phyloP scores from a whole-genome alignment of 176 grass and related monocot genomes.

The Oryza brachyantha region DNA sequence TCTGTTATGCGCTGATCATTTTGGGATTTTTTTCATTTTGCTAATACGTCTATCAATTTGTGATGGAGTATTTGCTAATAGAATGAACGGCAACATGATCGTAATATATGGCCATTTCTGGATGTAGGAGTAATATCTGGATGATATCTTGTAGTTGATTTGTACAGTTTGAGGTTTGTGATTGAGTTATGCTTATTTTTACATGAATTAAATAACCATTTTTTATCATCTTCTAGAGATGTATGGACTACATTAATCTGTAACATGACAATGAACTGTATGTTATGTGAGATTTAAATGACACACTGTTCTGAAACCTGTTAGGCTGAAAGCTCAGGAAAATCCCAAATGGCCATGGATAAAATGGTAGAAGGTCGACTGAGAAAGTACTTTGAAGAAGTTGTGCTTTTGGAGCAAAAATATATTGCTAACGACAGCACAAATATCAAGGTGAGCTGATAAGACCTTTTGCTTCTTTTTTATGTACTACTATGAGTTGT shows the following conservation, averaged over 20 bases:
- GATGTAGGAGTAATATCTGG: too few species aligned
- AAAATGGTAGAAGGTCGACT: constrained; percentile 97
- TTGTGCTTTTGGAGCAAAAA: constrained; percentile 94
- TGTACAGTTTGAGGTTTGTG: too few species aligned
- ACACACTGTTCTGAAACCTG: constrained; percentile 9
- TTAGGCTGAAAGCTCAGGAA: constrained; percentile 90
- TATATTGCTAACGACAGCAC: constrained; percentile 67
- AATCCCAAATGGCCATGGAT: constrained; percentile 90
- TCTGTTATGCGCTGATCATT: too few species aligned
- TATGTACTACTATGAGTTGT: constrained; percentile 17
- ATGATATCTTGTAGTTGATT: too few species aligned
- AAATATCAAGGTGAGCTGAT: constrained; percentile 61
- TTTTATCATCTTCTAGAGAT: background rate
- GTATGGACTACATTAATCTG: background rate
- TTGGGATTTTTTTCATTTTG: too few species aligned
- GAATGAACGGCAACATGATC: background rate
- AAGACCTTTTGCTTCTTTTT: constrained; percentile 5
- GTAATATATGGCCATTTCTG: background rate
- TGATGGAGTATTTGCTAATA: too few species aligned
- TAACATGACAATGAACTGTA: background rate
- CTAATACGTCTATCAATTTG: too few species aligned
- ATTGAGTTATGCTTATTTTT: too few species aligned
- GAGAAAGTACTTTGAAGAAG: constrained; percentile 89
- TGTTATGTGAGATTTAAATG: constrained; percentile 5
- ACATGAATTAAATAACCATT: too few species aligned